Evolutionary conservation across 371 early-diverging fungal species (phyloP), one percentile per base, ranked within the genome.

Genomic region (Mortierella sp.): DNA sequence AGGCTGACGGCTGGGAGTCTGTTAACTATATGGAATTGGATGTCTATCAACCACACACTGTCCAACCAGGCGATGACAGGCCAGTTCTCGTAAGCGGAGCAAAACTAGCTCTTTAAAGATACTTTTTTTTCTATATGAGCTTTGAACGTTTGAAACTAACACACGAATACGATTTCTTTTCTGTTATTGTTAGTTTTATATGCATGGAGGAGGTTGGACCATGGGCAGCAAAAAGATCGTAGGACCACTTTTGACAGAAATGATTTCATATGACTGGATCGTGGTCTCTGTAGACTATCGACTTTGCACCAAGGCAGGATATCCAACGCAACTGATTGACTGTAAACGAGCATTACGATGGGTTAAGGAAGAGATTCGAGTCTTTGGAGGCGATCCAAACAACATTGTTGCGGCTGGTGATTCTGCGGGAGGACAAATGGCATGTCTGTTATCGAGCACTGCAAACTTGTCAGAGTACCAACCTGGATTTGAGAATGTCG

Each of bases 301-400:
- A 33, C 83, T 92, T n/a, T 82, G 85, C 2, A 87, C 92, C 16
- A 83, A 83, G 47, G 84, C 84, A 57, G 80, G 88, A 15, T 92
- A 92, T 60, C 89, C 91, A 3, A 87, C 88, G 19, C 94, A 93
- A 72, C 70, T 95, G 45, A 81, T 87, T 19, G 94, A 95, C 76
- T 87, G 90, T 43, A 94, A 95, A 69, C 89, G 94, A 10, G 92
- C 92, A 38, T 70, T 95, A 50, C 88, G 93, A n/a, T 95, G 94
- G 94, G 84, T 91, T 45, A 90, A 89, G 63, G 73, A 84, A 38
- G 88, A 88, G 60, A 89, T 93, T 63, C 75, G 81, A 58, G 70
- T 78, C 5, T 93, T 91, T 80, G 94, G 94, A 58, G 95, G 95
- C 21, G 90, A 95, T 67, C 91, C 93, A 5, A 68, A 87, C 38